phyloP scores from a whole-genome alignment of 495 filamentous ascomycete species.

The Penicillium silybi region DNA sequence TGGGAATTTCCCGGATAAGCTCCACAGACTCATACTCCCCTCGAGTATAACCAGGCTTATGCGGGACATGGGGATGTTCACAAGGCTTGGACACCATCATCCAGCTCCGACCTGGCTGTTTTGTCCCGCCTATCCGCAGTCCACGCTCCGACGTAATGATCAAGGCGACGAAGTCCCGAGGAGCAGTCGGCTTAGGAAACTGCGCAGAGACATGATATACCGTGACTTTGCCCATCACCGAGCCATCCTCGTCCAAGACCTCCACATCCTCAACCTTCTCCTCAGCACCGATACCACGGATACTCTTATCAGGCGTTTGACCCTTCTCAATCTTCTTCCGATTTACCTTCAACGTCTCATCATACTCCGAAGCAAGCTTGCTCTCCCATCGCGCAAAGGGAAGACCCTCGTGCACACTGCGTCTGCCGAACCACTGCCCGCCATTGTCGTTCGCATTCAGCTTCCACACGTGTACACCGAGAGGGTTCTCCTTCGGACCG shows the following conservation, averaged over 20 bases:
- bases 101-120: conserved; percentile 53
- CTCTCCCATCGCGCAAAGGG: conserved; percentile 63
- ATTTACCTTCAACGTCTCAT: conserved; percentile 54
- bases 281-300: conserved; percentile 83
- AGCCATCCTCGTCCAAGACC: conserved; percentile 46
- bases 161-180: conserved; percentile 81
- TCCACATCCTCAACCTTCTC: conserved; percentile 57
- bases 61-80: conserved; percentile 66
- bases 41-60: conserved; percentile 66
- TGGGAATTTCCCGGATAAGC: conserved; percentile 80
- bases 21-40: conserved; percentile 91
- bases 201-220: conserved; percentile 84
- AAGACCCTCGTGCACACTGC: conserved; percentile 75
- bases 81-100: conserved; percentile 86
- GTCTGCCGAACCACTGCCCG: conserved; percentile 84
- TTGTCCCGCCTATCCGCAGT: conserved; percentile 20
- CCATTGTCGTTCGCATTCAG: conserved; percentile 71
- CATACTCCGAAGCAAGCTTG: conserved; percentile 46
- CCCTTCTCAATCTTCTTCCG: conserved; percentile 50
- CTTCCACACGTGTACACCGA: conserved; percentile 76
- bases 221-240: conserved; percentile 37
- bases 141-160: conserved; percentile 53
- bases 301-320: conserved; percentile 45
- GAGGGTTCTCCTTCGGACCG: conserved; percentile 63
- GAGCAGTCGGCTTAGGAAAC: conserved; percentile 83